Percentiles rank a stretch among this genome's conserved stretches.
phyloP scores from a whole-genome alignment of 75 land plant species.

The Pinus taeda region DNA sequence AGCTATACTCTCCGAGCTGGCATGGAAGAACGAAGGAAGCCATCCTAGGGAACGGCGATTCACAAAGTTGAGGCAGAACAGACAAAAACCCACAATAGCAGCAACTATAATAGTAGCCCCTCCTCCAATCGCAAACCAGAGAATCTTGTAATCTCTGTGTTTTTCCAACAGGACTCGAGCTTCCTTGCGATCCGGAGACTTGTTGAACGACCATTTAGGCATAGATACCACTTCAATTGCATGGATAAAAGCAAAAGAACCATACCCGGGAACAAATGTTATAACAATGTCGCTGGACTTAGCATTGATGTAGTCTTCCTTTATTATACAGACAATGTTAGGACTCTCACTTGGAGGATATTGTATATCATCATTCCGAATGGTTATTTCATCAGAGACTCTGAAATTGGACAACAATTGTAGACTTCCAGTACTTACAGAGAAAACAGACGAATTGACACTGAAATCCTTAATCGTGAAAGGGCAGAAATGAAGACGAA shows the following conservation, averaged over 20 bases:
- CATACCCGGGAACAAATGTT: conserved; percentile 19
- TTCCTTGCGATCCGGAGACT: neutral
- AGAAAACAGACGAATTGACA: conserved; percentile 52
- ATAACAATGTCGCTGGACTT: conserved; percentile 18
- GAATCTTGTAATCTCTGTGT: conserved; percentile 1
- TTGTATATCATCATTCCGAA: neutral
- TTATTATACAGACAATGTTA: conserved; percentile 6
- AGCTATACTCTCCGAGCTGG: conserved; percentile 7
- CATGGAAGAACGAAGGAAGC: conserved; percentile 39
- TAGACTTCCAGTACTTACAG: conserved; percentile 28
- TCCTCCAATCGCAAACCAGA: conserved; percentile 28
- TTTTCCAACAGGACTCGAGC: neutral
- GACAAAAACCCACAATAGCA: conserved; percentile 15
- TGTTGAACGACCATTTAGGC: conserved; percentile 17
- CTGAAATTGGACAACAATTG: conserved; percentile 26
- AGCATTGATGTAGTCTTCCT: conserved; percentile 27
- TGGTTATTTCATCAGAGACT: conserved; percentile 13
- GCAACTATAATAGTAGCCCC: conserved; percentile 20
- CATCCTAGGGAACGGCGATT: conserved; percentile 37
- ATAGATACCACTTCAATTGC: conserved; percentile 38
- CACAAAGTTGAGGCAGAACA: conserved; percentile 10
- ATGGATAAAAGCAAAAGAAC: conserved; percentile 42
- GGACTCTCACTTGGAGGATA: neutral
- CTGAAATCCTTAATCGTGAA: conserved; percentile 30
- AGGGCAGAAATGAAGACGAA: conserved; percentile 81